Evolutionary conservation across 257 asterid genomes (phyloP).

Genomic region (Solanum pimpinellifolium): DNA sequence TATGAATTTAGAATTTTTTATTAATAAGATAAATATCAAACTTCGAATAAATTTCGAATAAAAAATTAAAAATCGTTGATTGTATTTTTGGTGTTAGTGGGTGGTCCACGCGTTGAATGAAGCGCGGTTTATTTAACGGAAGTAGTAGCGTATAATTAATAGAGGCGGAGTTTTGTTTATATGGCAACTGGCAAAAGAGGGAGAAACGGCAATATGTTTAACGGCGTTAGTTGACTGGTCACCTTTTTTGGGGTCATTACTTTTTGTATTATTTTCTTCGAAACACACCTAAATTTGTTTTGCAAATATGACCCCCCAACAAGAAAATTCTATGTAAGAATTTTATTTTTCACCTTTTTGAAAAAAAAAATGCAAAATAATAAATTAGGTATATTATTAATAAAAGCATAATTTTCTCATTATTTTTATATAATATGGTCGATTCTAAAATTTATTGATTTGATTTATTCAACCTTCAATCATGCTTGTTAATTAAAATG

Average conservation of each 20-base stretch:
- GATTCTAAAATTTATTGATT: not conserved
- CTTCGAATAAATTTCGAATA: too few species aligned
- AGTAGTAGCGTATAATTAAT: not conserved
- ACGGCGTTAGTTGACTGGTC: not conserved
- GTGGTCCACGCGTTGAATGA: conserved; percentile 2
- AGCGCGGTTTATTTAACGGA: not conserved
- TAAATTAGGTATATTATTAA: not conserved
- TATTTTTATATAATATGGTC: not conserved
- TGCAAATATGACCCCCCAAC: not conserved
- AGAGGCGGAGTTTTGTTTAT: not conserved
- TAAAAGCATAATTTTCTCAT: not conserved
- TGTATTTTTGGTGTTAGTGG: not conserved
- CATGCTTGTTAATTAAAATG: not conserved
- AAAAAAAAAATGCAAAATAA: too few species aligned
- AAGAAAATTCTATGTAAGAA: not conserved
- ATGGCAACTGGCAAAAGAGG: not conserved
- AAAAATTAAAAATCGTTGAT: too few species aligned
- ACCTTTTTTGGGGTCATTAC: not conserved
- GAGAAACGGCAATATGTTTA: not conserved
- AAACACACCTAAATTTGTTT: not conserved
- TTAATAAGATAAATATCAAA: too few species aligned
- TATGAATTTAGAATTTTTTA: too few species aligned
- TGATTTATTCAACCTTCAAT: not conserved
- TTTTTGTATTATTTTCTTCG: not conserved
- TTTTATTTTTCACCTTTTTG: not conserved